These are phyloP conservation scores for Zelopaecilomyces penicillatus DNA, from an alignment of 2,329 filamentous ascomycete genomes.

Conservation along the genomic window DNA sequence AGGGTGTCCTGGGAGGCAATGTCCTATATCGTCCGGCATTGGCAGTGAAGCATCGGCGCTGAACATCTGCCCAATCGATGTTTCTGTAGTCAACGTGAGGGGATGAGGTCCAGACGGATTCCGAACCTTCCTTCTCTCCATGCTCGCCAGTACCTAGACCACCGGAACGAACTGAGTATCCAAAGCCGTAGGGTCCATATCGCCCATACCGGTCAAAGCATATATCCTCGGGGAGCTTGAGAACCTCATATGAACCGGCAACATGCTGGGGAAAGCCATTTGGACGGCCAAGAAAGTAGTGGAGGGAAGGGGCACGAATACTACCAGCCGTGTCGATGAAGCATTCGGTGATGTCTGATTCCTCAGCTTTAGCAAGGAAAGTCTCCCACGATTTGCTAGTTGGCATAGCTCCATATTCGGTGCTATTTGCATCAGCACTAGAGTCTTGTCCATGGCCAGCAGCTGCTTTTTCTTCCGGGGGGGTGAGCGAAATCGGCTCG, in stretches of 20 bases:
- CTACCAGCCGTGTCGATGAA: conserved; percentile 64
- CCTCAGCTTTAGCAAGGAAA: conserved; percentile 31
- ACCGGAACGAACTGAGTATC: conserved; percentile 70
- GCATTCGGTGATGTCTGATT: conserved; percentile 57
- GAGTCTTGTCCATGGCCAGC: conserved; percentile 9
- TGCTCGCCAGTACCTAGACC: conserved; percentile 80
- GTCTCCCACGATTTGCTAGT: conserved; percentile 27
- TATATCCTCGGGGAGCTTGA: conserved; percentile 72
- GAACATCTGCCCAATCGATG: conserved; percentile 71
- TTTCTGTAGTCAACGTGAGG: conserved; percentile 68
- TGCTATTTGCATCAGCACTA: conserved; percentile 5
- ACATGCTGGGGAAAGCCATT: conserved; percentile 77
- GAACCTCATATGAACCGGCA: conserved; percentile 76
- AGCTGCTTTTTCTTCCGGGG: conserved; percentile 9
- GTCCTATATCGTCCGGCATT: conserved; percentile 63
- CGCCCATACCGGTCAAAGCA: conserved; percentile 91
- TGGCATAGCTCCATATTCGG: conserved; percentile 15
- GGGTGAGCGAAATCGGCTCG: conserved; percentile 32
- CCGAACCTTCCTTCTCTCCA: conserved; percentile 73
- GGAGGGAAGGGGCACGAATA: conserved; percentile 59
- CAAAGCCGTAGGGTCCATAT: conserved; percentile 81
- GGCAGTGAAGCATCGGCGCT: conserved; percentile 61
- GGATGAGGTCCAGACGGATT: conserved; percentile 64
- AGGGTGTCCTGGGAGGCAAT: conserved; percentile 29
- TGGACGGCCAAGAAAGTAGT: conserved; percentile 69